Percentiles rank a stretch among this genome's conserved stretches.
Conservation (phyloP, 2,329 filamentous ascomycete genomes). For the Xylariaceae sp. region DNA sequence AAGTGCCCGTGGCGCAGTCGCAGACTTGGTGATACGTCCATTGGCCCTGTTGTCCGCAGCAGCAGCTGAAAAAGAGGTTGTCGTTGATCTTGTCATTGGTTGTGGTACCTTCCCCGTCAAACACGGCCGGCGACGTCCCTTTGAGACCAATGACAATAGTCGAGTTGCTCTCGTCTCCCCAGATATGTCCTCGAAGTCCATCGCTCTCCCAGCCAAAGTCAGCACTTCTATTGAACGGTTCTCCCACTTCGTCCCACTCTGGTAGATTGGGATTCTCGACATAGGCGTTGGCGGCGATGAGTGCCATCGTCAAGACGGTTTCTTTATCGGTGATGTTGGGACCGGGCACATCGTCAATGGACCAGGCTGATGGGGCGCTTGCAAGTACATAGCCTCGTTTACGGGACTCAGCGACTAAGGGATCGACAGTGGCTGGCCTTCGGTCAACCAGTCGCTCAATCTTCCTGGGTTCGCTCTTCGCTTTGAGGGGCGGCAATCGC, state of each 20-base stretch:
- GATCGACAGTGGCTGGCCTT: conserved; percentile 70
- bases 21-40: conserved; percentile 90
- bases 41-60: conserved; percentile 89
- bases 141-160: conserved; percentile 92
- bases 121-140: conserved; percentile 84
- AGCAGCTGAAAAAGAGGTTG: conserved; percentile 97
- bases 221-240: conserved; percentile 76
- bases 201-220: conserved; percentile 93
- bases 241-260: conserved; percentile 79
- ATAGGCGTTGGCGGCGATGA: conserved; percentile 89
- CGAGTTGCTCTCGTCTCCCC: conserved; percentile 77
- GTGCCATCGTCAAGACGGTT: conserved; percentile 77
- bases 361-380: conserved; percentile 75
- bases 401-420: conserved; percentile 69
- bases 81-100: conserved; percentile 98
- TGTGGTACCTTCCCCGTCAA: conserved; percentile 94
- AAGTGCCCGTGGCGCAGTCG: conserved; percentile 83
- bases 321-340: conserved; percentile 83
- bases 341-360: conserved; percentile 68
- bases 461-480: conserved; percentile 59
- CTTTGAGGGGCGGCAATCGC: conserved; percentile 49
- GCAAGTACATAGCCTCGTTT: conserved; percentile 62
- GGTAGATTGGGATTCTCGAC: conserved; percentile 65
- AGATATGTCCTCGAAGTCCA: conserved; percentile 87
- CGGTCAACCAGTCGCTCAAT: conserved; percentile 83